Evolutionary conservation across 495 filamentous ascomycete genomes (phyloP), one percentile per base, ranked within the genome.

Genomic region (Talaromyces wortmannii): DNA sequence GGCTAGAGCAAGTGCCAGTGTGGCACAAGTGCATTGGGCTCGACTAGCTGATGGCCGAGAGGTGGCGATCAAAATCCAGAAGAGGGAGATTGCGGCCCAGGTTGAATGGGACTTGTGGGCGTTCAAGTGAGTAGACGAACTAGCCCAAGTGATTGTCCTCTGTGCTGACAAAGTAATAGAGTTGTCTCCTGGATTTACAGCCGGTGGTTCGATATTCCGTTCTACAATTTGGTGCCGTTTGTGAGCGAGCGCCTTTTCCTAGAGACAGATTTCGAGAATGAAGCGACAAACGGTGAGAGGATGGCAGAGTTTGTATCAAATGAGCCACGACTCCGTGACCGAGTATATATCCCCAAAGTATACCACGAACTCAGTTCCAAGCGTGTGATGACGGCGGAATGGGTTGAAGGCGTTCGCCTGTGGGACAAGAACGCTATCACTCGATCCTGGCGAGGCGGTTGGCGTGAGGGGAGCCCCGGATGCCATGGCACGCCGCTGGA

Each of bases 1-100:
- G 53, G 92, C 94, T 2, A 77, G 90, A 54, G 94, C 94, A 0
- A 91, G 87, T 55, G 94, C 94, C 6, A 91, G 87, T 63, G 91
- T 98, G 0, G 94, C 94, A 11, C 94, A 98, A 72, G 94, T 98
- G 0, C 94, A 98, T 65, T 96, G 92, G 89, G 92, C 94, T 30
- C 71, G 88, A 50, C 61, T 98, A 53, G 65, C 77, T 7, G 91
- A 96, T 71, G 92, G 92, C 0, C 78, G 87, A 43, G 90, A 95
- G 77, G 88, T 97, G 16, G 94, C 94, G 0, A 80, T 98, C 59
- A 98, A 98, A 75, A 85, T 98, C 29, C 94, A 98, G 78, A 98
- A 98, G 72, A 82, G 83, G 29, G 95, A 96, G 75, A 97, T 98
- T 58, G 83, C 77, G 13, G 81, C 84, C 61, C 94, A 98, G 71